Conservation (phyloP, 164 flowering plant genomes). For the Liriodendron chinense region DNA sequence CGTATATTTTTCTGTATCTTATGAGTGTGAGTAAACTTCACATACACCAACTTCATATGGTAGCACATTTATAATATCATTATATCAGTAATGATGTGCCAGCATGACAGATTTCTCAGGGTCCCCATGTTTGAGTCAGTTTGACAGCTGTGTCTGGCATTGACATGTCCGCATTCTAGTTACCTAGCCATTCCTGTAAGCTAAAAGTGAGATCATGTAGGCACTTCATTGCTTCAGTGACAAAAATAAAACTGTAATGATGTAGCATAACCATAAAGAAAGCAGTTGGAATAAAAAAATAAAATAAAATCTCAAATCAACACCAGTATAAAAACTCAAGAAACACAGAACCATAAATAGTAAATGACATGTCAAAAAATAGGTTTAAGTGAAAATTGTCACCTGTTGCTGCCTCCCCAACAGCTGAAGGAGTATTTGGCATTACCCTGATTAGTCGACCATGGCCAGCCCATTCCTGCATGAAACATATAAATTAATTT, state of each 20-base stretch:
- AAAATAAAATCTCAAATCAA: background rate
- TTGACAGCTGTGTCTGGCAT: too few relatives aligned
- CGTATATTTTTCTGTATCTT: too few relatives aligned
- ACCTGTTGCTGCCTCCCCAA: constrained; percentile 94
- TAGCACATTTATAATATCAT: too few relatives aligned
- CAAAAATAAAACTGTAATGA: too few relatives aligned
- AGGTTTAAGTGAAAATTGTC: constrained; percentile 1
- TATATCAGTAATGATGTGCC: too few relatives aligned
- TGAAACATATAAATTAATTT: background rate
- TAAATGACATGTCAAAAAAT: background rate
- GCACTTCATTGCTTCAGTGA: too few relatives aligned
- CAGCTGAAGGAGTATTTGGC: constrained; percentile 98
- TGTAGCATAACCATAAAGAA: background rate
- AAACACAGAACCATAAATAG: background rate
- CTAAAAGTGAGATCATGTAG: background rate
- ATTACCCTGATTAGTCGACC: constrained; percentile 82
- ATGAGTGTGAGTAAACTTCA: too few relatives aligned
- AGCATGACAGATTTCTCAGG: too few relatives aligned
- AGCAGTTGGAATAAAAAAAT: background rate
- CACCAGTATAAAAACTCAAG: background rate
- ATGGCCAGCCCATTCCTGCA: constrained; percentile 88
- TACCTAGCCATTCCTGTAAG: background rate
- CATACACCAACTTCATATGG: too few relatives aligned
- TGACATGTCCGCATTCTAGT: too few relatives aligned
- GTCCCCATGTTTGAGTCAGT: too few relatives aligned